Conservation (phyloP, 2,329 filamentous ascomycete genomes). For the Sclerotinia subarctica region DNA sequence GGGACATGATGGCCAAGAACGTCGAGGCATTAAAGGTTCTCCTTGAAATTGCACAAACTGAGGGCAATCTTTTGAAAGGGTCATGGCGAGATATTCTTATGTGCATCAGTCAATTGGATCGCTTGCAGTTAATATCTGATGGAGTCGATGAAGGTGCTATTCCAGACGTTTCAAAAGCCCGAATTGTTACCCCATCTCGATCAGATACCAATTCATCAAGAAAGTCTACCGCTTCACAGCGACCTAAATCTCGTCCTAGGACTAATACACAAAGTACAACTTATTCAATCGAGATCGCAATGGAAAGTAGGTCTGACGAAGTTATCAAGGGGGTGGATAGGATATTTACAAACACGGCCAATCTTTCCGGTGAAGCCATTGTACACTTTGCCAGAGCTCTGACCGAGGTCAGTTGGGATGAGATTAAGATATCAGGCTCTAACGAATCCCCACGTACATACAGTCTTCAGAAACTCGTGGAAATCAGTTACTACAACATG, state of each 20-base stretch:
- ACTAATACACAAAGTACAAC: conserved; percentile 46
- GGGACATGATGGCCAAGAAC: conserved; percentile 94
- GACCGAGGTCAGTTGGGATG: conserved; percentile 97
- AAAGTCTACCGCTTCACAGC: conserved; percentile 62
- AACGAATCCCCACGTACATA: conserved; percentile 96
- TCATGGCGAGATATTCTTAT: conserved; percentile 97
- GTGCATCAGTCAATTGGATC: conserved; percentile 92
- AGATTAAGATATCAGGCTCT: conserved; percentile 94
- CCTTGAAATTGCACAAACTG: conserved; percentile 86
- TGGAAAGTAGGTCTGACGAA: conserved; percentile 88
- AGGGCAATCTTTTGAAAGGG: conserved; percentile 82
- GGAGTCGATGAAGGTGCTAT: conserved; percentile 91
- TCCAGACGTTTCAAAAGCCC: conserved; percentile 84
- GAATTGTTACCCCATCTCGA: conserved; percentile 59
- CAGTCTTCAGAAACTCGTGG: conserved; percentile 95
- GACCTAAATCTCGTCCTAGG: conserved; percentile 47
- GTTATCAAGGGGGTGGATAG: conserved; percentile 90
- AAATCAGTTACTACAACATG: conserved; percentile 99
- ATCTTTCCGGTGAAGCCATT: conserved; percentile 89
- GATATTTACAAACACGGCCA: conserved; percentile 95
- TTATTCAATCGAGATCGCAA: conserved; percentile 75
- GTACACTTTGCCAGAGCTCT: conserved; percentile 90
- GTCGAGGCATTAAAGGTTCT: conserved; percentile 90
- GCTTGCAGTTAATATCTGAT: conserved; percentile 89
- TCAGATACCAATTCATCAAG: conserved; percentile 54